Percentiles rank a stretch among this genome's conserved stretches.
Conservation (phyloP, 2,329 filamentous ascomycete genomes). For the Decorospora gaudefroyi region DNA sequence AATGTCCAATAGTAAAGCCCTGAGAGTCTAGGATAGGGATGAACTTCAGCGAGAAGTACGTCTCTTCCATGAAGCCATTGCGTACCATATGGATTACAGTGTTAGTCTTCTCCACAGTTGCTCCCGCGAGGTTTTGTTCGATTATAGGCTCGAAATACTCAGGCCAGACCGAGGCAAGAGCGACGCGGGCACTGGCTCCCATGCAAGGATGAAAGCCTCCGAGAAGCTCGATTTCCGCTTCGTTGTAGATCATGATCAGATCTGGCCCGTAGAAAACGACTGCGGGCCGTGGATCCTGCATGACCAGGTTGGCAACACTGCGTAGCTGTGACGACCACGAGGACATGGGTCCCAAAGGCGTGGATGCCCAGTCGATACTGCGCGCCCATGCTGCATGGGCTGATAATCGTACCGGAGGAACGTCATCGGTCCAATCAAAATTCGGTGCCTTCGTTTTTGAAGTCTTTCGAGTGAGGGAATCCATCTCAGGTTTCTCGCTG, state of each 20-base stretch:
- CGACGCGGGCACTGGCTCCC: slow-evolving; percentile 63
- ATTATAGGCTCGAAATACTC: slow-evolving; percentile 33
- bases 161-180: slow-evolving; percentile 69
- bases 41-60: slow-evolving; percentile 78
- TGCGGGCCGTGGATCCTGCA: slow-evolving; percentile 60
- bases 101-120: slow-evolving; percentile 57
- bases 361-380: slow-evolving; percentile 71
- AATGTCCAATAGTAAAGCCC: slow-evolving; percentile 71
- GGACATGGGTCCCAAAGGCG: slow-evolving; percentile 72
- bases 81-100: slow-evolving; percentile 72
- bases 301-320: slow-evolving; percentile 75
- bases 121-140: slow-evolving; percentile 25
- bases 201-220: slow-evolving; percentile 58
- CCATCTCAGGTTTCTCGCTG: not conserved
- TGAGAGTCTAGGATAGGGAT: slow-evolving; percentile 73
- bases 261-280: slow-evolving; percentile 60
- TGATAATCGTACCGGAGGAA: slow-evolving; percentile 17
- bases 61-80: slow-evolving; percentile 71
- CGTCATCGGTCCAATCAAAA: slow-evolving; percentile 24
- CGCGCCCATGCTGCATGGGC: slow-evolving; percentile 46
- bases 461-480: slow-evolving; percentile 1
- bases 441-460: slow-evolving; percentile 10
- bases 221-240: slow-evolving; percentile 40
- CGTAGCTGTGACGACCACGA: slow-evolving; percentile 71
- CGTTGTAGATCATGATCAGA: slow-evolving; percentile 48